Conservation (phyloP, 2,329 filamentous ascomycete species). For the Ophiostoma sp. region DNA sequence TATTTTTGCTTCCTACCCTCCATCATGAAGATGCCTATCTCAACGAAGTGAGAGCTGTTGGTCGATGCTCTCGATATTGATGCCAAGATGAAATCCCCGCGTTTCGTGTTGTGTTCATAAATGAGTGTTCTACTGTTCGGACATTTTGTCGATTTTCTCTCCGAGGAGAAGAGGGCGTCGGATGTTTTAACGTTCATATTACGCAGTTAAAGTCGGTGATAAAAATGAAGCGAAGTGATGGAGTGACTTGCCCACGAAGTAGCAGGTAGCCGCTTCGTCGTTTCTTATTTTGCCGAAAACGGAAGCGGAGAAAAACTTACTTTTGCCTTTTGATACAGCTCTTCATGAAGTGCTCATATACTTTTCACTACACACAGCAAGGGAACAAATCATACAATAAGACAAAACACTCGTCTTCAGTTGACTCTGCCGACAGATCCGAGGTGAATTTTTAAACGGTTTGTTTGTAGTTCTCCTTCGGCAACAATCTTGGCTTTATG, state of each 20-base stretch:
- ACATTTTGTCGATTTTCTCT: not conserved
- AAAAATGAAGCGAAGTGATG: too few species aligned
- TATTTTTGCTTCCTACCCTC: not conserved
- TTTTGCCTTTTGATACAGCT: too few species aligned
- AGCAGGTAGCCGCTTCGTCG: not conserved
- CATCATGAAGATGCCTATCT: not conserved
- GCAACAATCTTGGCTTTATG: not conserved
- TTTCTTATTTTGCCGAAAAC: not conserved
- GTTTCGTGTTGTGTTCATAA: not conserved
- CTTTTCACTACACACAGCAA: too few species aligned
- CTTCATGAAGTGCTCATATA: too few species aligned
- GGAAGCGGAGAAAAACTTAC: not conserved
- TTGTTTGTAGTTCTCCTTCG: not conserved
- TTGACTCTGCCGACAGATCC: conserved; percentile 3
- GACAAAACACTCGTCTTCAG: too few species aligned
- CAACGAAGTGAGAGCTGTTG: not conserved
- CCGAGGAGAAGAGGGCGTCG: not conserved
- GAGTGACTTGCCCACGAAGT: too few species aligned
- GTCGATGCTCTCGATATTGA: not conserved
- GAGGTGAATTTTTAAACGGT: not conserved
- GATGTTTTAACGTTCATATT: not conserved
- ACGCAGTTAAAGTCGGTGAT: too few species aligned
- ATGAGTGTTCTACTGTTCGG: not conserved
- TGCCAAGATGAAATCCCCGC: not conserved
- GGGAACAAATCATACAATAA: not conserved